Base-by-base conservation (phyloP, 2,329 filamentous ascomycete genomes). In the Coleophoma crateriformis region DNA sequence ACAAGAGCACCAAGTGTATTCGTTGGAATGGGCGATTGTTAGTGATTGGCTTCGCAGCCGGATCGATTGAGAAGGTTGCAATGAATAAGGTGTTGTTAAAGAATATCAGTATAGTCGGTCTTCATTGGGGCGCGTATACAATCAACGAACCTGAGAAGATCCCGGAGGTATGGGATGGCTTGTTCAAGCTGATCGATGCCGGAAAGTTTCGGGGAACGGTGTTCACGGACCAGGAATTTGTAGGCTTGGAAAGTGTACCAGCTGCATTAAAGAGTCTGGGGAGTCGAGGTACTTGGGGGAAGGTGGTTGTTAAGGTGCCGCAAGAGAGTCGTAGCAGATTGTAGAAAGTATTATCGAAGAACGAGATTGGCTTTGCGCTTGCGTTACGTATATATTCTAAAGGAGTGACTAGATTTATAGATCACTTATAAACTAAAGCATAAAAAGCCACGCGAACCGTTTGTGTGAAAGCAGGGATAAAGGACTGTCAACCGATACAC, bases 1-100 rank as follows among this genome's bases (percentile, higher is more conserved):
- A 95, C 57, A 79, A 83, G 64, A 90, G 85, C 58, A 88, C 91
- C 58, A 96, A 95, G 70, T 96, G 92, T 71, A 88, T 87, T 3
- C 87, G 90, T 3, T 97, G 90, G 91, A 96, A 96, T 67, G 92
- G 88, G 1, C 79, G 91, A 12, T 77, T 97, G 49, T 71, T 96
- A 40, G 82, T 97, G 5, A 85, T 97, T 58, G 92, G 92, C 0
- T 97, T 96, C 64, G 90, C 91, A 0, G 88, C 84, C 0, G 89
- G 89, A 0, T 76, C 75, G 46, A 96, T 96, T 58, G 92, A 97
- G 70, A 95, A 94, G 71, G 82, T 97, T 39, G 87, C 90, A 12
- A 83, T 95, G 73, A 97, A 97, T 68, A 85, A 92, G 67, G 89
- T 96, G 22, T 70, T 96, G 54, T 71, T 97, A 58, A 97, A 96